A percentile compares a stretch with the other conserved stretches of the same genome.
Conservation (phyloP, 108 stramenopile genomes). For the Aurantiochytrium sp. region DNA sequence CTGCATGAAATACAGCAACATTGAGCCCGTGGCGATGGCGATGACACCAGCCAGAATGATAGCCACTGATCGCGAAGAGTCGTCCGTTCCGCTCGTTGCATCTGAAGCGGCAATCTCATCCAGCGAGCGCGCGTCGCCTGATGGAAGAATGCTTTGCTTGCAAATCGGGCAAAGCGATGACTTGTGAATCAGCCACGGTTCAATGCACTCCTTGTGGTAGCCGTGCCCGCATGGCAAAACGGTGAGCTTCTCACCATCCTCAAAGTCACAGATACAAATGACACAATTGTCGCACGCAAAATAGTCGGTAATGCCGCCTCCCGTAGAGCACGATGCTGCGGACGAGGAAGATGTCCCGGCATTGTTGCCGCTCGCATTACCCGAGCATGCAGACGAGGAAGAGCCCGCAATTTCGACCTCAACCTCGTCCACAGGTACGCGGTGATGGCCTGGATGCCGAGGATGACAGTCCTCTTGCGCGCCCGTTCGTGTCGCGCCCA, state of each 20-base stretch:
- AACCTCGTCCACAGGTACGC: background rate
- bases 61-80: background rate
- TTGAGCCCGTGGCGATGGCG: background rate
- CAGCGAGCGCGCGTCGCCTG: background rate
- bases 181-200: constrained; percentile 9
- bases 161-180: constrained; percentile 27
- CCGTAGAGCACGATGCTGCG: background rate
- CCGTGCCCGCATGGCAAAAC: constrained; percentile 15
- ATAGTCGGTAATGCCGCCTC: background rate
- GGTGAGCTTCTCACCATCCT: background rate
- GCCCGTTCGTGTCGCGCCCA: background rate
- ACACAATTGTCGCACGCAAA: constrained; percentile 5
- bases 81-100: background rate
- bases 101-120: background rate
- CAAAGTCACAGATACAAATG: constrained; percentile 25
- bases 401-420: background rate
- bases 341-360: too few relatives aligned
- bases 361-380: too few relatives aligned
- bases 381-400: too few relatives aligned
- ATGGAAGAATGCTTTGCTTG: background rate
- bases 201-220: constrained; percentile 21
- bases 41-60: background rate
- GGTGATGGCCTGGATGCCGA: background rate
- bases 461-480: background rate
- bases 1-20: background rate